Percentiles rank a stretch among this genome's conserved stretches.
phyloP scores from a whole-genome alignment of 768 basidiomycete genomes.

The Termitomyces sp. region DNA sequence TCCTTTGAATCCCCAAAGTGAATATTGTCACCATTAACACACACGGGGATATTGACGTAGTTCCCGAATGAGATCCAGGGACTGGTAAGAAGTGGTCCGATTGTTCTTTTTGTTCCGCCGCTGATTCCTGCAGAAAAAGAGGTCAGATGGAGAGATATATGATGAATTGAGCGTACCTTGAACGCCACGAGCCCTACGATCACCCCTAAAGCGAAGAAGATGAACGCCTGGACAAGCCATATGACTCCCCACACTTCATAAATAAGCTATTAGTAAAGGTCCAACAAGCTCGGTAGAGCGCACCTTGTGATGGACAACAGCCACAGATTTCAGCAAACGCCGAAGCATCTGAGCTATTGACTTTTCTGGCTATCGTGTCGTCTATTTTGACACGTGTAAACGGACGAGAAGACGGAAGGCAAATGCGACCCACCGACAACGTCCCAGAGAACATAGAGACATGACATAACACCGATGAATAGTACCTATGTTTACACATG shows the following conservation, averaged over 20 bases:
- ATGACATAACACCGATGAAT: conserved; percentile 85
- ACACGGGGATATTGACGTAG: conserved; percentile 24
- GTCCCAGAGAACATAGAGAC: conserved; percentile 86
- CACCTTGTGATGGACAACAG: conserved; percentile 81
- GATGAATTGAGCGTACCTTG: conserved; percentile 52
- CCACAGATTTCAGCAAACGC: conserved; percentile 83
- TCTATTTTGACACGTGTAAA: conserved; percentile 37
- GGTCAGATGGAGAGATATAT: neutral
- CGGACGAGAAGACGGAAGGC: neutral
- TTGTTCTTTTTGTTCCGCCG: conserved; percentile 30
- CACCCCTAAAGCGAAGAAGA: conserved; percentile 73
- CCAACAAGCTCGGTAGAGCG: neutral
- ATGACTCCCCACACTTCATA: conserved; percentile 80
- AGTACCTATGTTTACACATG: conserved; percentile 39
- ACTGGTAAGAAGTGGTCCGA: conserved; percentile 55
- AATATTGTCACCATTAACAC: conserved; percentile 17
- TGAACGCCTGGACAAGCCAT: conserved; percentile 74
- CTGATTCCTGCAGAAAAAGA: conserved; percentile 46
- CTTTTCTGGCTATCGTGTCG: conserved; percentile 80
- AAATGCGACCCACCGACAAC: conserved; percentile 56
- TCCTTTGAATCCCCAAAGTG: conserved; percentile 9
- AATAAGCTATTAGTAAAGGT: neutral
- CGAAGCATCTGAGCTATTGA: conserved; percentile 85
- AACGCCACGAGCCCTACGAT: conserved; percentile 78
- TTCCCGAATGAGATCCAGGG: conserved; percentile 41